Evolutionary conservation across 1,284 basidiomycete species (phyloP).

Genomic region (Marasmius tenuissimus): DNA sequence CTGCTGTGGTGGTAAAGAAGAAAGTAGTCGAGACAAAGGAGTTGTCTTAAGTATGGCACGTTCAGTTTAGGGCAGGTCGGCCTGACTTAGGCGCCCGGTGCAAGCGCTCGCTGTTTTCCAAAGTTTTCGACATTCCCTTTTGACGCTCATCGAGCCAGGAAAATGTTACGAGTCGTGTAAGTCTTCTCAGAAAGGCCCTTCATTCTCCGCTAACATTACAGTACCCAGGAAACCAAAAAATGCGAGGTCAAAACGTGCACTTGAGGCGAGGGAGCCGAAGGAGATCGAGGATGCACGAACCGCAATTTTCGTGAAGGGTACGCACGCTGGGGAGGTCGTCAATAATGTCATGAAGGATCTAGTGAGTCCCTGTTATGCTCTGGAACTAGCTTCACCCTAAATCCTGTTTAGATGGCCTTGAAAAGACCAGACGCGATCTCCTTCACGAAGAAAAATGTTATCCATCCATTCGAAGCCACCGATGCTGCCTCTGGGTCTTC

Average conservation of each 20-base stretch:
- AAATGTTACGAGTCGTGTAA: background rate
- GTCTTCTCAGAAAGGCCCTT: background rate
- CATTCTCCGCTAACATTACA: background rate
- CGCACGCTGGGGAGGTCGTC: slow-evolving; percentile 81
- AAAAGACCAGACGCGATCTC: slow-evolving; percentile 89
- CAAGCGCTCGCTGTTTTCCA: too few species aligned
- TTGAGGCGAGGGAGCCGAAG: slow-evolving; percentile 87
- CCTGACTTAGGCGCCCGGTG: background rate
- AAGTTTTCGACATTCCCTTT: background rate
- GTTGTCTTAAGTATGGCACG: background rate
- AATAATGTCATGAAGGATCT: slow-evolving; percentile 86
- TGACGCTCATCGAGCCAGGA: background rate
- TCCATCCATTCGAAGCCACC: slow-evolving; percentile 90
- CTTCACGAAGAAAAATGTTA: slow-evolving; percentile 93
- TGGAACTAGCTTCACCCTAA: background rate
- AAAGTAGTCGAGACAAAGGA: background rate
- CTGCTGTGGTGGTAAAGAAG: slow-evolving; percentile 29
- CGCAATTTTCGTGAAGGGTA: slow-evolving; percentile 89
- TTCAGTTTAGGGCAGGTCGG: background rate
- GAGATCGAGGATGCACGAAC: slow-evolving; percentile 85
- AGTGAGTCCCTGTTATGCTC: slow-evolving; percentile 36
- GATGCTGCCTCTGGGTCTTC: slow-evolving; percentile 10
- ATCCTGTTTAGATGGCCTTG: slow-evolving; percentile 71
- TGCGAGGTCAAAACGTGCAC: slow-evolving; percentile 92
- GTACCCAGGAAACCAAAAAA: slow-evolving; percentile 91